Conservation (phyloP, 2,329 filamentous ascomycete species). For the Intubia oerlemansii region DNA sequence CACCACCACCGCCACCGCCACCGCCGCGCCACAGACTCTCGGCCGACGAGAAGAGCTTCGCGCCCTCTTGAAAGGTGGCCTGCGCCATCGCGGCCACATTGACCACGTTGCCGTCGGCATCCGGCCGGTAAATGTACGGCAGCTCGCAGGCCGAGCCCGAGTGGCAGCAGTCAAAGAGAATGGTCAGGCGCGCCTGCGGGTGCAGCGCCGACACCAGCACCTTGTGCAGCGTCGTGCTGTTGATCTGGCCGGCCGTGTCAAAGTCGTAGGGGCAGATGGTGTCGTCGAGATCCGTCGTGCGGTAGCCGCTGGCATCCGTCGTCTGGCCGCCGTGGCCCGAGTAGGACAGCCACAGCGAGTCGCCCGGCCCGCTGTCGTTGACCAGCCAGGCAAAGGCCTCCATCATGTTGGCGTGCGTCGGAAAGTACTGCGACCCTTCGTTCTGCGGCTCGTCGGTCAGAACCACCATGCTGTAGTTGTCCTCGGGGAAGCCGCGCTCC, state of each 20-base stretch:
- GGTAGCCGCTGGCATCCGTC: conserved; percentile 11
- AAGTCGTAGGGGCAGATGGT: conserved; percentile 33
- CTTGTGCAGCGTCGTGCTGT: conserved; percentile 27
- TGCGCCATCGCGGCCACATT: conserved; percentile 16
- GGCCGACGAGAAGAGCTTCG: conserved; percentile 26
- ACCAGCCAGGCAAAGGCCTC: conserved; percentile 37
- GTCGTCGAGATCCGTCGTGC: conserved; percentile 16
- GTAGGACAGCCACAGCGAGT: conserved; percentile 33
- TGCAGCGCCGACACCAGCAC: conserved; percentile 28
- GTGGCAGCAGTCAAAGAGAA: conserved; percentile 41
- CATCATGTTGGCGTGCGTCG: conserved; percentile 15
- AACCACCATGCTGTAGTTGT: conserved; percentile 15
- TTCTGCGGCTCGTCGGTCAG: conserved; percentile 14
- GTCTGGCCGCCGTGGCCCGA: conserved; percentile 36
- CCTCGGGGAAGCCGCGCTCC: conserved; percentile 15
- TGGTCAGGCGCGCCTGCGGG: conserved; percentile 26
- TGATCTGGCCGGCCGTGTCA: conserved; percentile 27
- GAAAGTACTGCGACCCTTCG: conserved; percentile 14
- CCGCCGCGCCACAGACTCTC: conserved; percentile 25
- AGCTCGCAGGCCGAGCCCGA: conserved; percentile 36
- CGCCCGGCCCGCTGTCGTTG: conserved; percentile 22
- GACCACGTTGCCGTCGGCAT: conserved; percentile 32
- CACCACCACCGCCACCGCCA: too few species aligned
- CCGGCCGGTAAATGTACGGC: conserved; percentile 33
- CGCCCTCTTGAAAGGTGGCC: conserved; percentile 28